Evolutionary conservation across 2,329 filamentous ascomycete genomes (phyloP).

Genomic region (Knufia petricola): DNA sequence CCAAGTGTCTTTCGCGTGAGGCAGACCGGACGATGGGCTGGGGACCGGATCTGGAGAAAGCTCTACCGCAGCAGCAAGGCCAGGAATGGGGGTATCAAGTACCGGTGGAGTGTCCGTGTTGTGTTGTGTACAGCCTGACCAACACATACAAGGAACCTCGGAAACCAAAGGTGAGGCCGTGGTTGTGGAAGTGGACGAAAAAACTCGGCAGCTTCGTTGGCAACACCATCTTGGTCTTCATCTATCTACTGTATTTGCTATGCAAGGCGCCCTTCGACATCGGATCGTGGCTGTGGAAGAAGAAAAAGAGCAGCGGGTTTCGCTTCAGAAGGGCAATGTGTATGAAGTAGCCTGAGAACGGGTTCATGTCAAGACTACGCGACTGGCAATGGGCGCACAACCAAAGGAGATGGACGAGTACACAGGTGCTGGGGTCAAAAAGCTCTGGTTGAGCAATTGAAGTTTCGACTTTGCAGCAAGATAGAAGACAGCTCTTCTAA

Average conservation of each 20-base stretch:
- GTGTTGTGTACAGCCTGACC: not conserved
- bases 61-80: not conserved
- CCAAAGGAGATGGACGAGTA: not conserved
- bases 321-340: not conserved
- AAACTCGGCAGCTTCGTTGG: not conserved
- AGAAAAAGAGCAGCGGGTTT: slow-evolving; percentile 2
- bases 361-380: too few species aligned
- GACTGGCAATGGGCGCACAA: not conserved
- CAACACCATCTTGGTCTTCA: slow-evolving; percentile 6
- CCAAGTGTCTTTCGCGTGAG: slow-evolving; percentile 3
- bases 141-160: slow-evolving; percentile 5
- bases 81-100: not conserved
- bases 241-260: slow-evolving; percentile 6
- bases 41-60: not conserved
- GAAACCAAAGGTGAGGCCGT: slow-evolving; percentile 6
- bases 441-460: not conserved
- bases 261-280: slow-evolving; percentile 4
- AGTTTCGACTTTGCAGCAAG: not conserved
- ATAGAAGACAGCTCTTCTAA: slow-evolving; percentile 1
- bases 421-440: not conserved
- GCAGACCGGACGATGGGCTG: not conserved
- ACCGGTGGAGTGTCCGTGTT: slow-evolving; percentile 5
- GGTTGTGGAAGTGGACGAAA: slow-evolving; percentile 10
- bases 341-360: not conserved
- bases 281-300: slow-evolving; percentile 1